A percentile compares a stretch with the other conserved stretches of the same genome.
Conservation (phyloP, 2,329 filamentous ascomycete genomes). For the Endothia cerciana region DNA sequence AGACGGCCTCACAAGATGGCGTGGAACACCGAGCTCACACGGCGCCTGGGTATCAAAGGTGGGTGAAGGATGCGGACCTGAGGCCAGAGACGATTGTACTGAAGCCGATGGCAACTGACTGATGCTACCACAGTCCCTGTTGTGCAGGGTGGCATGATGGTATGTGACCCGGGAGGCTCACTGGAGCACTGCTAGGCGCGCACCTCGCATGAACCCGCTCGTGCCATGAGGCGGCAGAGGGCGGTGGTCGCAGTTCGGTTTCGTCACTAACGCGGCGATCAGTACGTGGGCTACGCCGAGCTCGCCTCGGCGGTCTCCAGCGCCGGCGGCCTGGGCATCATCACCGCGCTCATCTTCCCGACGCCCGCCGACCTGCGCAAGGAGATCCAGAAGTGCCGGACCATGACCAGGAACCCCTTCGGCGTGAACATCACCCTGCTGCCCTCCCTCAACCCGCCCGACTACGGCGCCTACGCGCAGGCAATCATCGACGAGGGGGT, state of each 20-base stretch:
- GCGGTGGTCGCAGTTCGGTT: no score
- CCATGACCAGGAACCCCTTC: conserved; percentile 79
- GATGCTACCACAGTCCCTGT: conserved; percentile 64
- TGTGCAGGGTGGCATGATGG: conserved; percentile 79
- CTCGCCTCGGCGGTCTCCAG: conserved; percentile 77
- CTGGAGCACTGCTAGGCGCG: background rate
- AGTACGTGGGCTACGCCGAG: conserved; percentile 82
- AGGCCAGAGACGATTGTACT: background rate
- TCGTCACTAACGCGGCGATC: conserved; percentile 34
- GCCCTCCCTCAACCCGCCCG: conserved; percentile 83
- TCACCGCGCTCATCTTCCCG: conserved; percentile 90
- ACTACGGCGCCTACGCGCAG: conserved; percentile 90
- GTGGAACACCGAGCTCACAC: conserved; percentile 30
- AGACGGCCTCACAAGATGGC: conserved; percentile 23
- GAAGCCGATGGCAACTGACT: conserved; percentile 27
- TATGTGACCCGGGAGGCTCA: conserved; percentile 32
- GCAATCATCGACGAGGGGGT: conserved; percentile 93
- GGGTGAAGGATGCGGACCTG: background rate
- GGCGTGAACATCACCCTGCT: conserved; percentile 95
- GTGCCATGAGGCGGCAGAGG: background rate
- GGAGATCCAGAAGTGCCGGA: conserved; percentile 86
- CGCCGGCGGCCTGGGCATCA: conserved; percentile 80
- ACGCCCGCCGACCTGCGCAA: conserved; percentile 88
- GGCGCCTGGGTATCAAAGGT: conserved; percentile 28
- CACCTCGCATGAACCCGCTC: background rate